These are phyloP conservation scores for Metschnikowia lunata DNA, from an alignment of 805 yeast species.

Conservation along the genomic window DNA sequence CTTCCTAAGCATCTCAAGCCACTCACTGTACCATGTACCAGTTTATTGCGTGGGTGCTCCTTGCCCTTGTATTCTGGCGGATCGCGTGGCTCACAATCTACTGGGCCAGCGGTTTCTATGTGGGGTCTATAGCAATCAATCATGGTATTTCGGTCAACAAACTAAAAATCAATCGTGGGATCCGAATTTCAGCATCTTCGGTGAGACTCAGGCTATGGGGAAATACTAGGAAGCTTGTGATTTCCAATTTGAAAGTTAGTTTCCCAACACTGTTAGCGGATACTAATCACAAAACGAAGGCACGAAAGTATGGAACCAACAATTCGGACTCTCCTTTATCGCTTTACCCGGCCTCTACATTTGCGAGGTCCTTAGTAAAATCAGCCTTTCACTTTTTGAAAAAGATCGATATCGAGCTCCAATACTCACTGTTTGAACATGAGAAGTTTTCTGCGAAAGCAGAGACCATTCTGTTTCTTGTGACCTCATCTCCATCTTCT, in stretches of 20 bases:
- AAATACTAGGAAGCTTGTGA: constrained; percentile 27
- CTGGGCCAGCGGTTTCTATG: constrained; percentile 28
- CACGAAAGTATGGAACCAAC: neutral
- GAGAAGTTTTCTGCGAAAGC: neutral
- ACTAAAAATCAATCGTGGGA: constrained; percentile 17
- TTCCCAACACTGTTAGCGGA: neutral
- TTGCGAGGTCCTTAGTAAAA: neutral
- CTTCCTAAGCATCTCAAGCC: too few species aligned
- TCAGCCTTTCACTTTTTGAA: neutral
- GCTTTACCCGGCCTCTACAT: constrained; percentile 7
- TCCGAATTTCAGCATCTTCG: constrained; percentile 18
- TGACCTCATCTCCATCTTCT: neutral
- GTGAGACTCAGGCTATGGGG: constrained; percentile 38
- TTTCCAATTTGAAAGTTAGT: constrained; percentile 21
- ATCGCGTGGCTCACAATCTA: constrained; percentile 30
- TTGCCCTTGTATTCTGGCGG: constrained; percentile 22
- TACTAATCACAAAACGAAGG: neutral
- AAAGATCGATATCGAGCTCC: constrained; percentile 9
- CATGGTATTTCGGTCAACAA: constrained; percentile 38
- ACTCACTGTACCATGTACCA: constrained; percentile 2
- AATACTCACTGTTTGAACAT: neutral
- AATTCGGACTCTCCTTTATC: constrained; percentile 4
- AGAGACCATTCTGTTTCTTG: constrained; percentile 4
- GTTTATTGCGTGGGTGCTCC: constrained; percentile 5
- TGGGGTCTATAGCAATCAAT: constrained; percentile 30